Percentiles rank a stretch among this genome's conserved stretches.
These are phyloP conservation scores for Trifolium subterraneum DNA, from an alignment of 306 rosid species.

Conservation along the genomic window DNA sequence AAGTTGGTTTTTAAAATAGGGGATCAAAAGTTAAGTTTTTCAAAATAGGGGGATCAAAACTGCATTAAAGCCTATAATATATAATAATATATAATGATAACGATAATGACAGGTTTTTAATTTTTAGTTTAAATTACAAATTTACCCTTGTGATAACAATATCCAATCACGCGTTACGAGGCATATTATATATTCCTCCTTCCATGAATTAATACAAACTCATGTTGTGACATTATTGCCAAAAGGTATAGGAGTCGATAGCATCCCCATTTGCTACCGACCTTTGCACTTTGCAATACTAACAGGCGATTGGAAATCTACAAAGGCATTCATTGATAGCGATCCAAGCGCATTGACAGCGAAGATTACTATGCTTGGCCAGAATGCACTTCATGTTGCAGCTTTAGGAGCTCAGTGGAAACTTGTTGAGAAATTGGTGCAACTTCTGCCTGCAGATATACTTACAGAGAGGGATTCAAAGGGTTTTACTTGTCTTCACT, in stretches of 20 bases:
- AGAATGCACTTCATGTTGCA: slow-evolving; percentile 53
- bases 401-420: too few species aligned
- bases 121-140: too few species aligned
- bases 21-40: too few species aligned
- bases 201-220: slow-evolving; percentile 23
- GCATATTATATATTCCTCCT: background rate
- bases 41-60: too few species aligned
- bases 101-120: too few species aligned
- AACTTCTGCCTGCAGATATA: too few species aligned
- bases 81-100: too few species aligned
- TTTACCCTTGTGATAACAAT: too few species aligned
- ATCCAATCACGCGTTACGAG: too few species aligned
- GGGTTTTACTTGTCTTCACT: slow-evolving; percentile 56
- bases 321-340: slow-evolving; percentile 44
- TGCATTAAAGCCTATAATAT: too few species aligned
- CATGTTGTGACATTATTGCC: slow-evolving; percentile 10
- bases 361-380: slow-evolving; percentile 41
- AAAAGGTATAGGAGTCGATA: slow-evolving; percentile 51
- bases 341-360: slow-evolving; percentile 54
- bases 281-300: slow-evolving; percentile 52
- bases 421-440: slow-evolving; percentile 48
- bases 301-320: slow-evolving; percentile 61
- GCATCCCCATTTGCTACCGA: slow-evolving; percentile 49
- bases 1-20: too few species aligned
- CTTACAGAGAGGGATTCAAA: slow-evolving; percentile 41